Evolutionary conservation across 192 early-diverging fungal genomes (phyloP), one percentile per base, ranked within the genome.

Genomic region (Rhizoclosmatium sp.): DNA sequence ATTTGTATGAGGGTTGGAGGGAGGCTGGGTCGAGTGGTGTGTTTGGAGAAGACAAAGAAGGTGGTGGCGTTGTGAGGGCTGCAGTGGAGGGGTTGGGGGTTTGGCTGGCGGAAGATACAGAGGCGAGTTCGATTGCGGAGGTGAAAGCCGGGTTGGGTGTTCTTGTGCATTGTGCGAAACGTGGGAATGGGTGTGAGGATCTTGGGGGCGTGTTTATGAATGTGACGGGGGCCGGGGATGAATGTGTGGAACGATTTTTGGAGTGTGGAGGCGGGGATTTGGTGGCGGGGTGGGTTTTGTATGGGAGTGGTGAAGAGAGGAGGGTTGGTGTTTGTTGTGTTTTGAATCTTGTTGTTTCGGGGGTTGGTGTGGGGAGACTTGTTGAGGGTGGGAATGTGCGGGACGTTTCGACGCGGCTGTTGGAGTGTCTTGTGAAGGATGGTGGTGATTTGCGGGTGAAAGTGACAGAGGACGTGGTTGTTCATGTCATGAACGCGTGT

Each of bases 321-420:
- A 7, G 72, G 4, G 64, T 76, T 19, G 75, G 19, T n/a, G 75
- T 76, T 65, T 67, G 54, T 66, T 76, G 75, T 46, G 65, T 76
- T 47, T 56, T 76, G 75, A 76, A 76, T 76, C 47, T 76, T 40
- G 75, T 76, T 31, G 75, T 49, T 14, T 19, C 51, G 2, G 31
- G 31, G 31, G 0, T 31, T 31, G 31, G 31, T 31, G 31, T 31
- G 31, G 31, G 31, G 31, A 31, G 31, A 31, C 31, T 31, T 31
- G 31, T 31, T 31, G 31, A 31, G 31, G 31, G 31, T 60, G 58
- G n/a, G 10, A 42, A 44, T 19, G 56, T 56, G 40, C 39, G n/a
- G 0, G 58, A 67, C n/a, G 65, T 44, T 19, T 54, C 2, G 66
- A 12, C 23, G 19, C 16, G 44, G 16, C 47, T 66, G 21, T 66